Evolutionary conservation across 352 stramenopile species (phyloP).

Genomic region (Thalassiosira livingstoniorum): DNA sequence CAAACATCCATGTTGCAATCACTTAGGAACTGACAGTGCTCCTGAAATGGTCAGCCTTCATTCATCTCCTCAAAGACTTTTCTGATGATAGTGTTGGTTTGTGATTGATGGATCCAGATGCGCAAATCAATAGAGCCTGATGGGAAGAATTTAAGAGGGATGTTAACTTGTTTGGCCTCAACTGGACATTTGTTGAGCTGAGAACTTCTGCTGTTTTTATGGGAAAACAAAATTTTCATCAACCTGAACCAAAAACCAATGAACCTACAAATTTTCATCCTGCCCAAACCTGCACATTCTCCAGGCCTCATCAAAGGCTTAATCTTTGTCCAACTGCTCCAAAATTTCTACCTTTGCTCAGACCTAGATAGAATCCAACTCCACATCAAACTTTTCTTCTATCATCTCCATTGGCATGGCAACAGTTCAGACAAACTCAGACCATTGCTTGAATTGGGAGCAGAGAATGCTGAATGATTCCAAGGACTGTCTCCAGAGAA

Average conservation of each 20-base stretch:
- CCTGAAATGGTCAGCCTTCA: neutral
- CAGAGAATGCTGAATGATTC: too few relatives aligned
- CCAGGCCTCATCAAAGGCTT: too few relatives aligned
- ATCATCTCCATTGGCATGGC: too few relatives aligned
- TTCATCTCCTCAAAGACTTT: neutral
- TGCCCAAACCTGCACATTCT: too few relatives aligned
- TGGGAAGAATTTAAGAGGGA: slow-evolving; percentile 18
- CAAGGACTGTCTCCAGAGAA: too few relatives aligned
- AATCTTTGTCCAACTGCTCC: too few relatives aligned
- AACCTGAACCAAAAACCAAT: neutral
- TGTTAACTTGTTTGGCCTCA: neutral
- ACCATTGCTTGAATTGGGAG: too few relatives aligned
- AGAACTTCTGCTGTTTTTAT: neutral
- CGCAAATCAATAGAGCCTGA: neutral
- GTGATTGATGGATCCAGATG: neutral
- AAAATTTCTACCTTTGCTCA: too few relatives aligned
- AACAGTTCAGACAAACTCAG: too few relatives aligned
- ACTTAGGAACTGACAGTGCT: neutral
- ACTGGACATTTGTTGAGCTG: neutral
- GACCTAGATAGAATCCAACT: too few relatives aligned
- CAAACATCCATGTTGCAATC: slow-evolving; percentile 19
- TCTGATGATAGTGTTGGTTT: neutral
- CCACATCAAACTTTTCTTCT: too few relatives aligned
- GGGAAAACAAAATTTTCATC: neutral
- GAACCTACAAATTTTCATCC: too few relatives aligned